Evolutionary conservation across 2,329 filamentous ascomycete genomes (phyloP).

Genomic region (Botrytis galanthina): DNA sequence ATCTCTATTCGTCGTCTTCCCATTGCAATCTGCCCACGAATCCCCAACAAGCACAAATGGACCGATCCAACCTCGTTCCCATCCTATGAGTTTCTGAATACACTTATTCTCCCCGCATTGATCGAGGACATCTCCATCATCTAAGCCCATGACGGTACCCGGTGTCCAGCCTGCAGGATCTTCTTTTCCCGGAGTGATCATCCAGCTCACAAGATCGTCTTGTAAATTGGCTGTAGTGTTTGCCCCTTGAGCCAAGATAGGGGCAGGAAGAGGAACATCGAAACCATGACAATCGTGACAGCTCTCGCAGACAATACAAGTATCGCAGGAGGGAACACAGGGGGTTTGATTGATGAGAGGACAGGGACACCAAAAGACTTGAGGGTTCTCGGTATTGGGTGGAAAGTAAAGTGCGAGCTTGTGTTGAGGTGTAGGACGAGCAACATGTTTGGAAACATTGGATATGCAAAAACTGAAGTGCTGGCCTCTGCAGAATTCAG

Average conservation of each 20-base stretch:
- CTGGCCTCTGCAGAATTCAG: background rate
- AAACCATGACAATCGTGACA: background rate
- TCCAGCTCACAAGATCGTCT: background rate
- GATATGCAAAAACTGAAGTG: background rate
- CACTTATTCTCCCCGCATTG: background rate
- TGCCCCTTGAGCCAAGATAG: background rate
- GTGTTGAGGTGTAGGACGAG: background rate
- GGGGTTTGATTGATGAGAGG: background rate
- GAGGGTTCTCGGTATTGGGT: conserved; percentile 50
- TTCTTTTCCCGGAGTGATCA: background rate
- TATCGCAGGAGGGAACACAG: background rate
- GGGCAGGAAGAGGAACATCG: background rate
- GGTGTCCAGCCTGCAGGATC: background rate
- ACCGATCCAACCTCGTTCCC: background rate
- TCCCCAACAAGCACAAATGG: background rate
- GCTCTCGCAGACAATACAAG: background rate
- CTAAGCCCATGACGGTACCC: background rate
- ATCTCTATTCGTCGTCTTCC: background rate
- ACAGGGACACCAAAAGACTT: background rate
- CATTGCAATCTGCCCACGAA: background rate
- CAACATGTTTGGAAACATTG: background rate
- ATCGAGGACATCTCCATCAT: background rate
- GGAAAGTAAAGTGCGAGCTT: conserved; percentile 7
- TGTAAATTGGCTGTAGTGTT: background rate
- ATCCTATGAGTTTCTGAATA: background rate